Base-by-base conservation (phyloP, 2,329 filamentous ascomycete species). In the Hymenoscyphus occultus region DNA sequence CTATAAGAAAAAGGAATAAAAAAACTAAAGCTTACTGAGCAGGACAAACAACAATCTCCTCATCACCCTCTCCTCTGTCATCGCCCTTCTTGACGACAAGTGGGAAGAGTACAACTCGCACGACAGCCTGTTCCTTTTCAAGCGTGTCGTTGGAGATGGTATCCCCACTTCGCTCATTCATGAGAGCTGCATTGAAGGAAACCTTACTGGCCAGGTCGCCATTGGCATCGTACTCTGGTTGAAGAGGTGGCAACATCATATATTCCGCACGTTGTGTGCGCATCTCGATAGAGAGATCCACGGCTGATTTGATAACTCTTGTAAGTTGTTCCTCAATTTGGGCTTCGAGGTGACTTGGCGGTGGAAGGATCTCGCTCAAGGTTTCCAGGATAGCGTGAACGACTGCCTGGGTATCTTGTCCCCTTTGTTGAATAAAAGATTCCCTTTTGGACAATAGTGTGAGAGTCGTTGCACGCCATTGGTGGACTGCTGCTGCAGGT, bases 81-180 rank as follows among this genome's bases (percentile, higher is more conserved):
- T 96, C 91, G 62, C 93, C 94, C 81, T 95, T 96, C 81, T 97
- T 97, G 72, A 98, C 92, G 19, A 99, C 94, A 1, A 98, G 84
- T 10, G 96, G 96, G 82, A 99, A 99, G 51, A 99, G 85, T 1
- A 99, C 93, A 67, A 97, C 86, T 71, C 95, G 91, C 51, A 99
- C 93, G 19, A 94, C 86, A 32, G 92, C 89, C 51, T 86, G 84
- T 67, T 89, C 84, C 5, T 83, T 82, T 77, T 98, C 91, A 31
- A 97, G 85, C 61, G 94, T 90, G 70, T 94, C 90, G 73, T 95
- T 94, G 31, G 86, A 88, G 39, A 76, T 72, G 19, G 76, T 76
- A 69, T 89, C 86, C 54, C 90, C 89, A 66, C 89, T 92, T 65
- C 92, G 90, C 80, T 97, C 94, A 74, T 95, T 96, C 94, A 99